phyloP scores from a whole-genome alignment of 495 filamentous ascomycete genomes.

The Aspergillus haitiensis region DNA sequence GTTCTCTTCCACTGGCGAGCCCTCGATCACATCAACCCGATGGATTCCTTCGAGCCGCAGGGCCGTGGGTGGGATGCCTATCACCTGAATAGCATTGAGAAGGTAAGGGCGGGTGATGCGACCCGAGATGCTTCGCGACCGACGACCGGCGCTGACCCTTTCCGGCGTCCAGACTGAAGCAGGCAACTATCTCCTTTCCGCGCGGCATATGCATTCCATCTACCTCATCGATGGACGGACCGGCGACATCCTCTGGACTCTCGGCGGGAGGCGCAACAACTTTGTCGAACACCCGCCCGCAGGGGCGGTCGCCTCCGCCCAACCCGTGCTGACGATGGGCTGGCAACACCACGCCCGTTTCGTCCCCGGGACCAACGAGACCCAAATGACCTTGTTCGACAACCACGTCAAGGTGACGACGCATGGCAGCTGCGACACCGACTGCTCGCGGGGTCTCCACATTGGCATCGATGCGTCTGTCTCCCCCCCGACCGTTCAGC shows the following conservation, averaged over 20 bases:
- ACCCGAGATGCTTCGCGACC: no score
- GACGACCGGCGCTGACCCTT: no score
- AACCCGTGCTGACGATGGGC: constrained; percentile 18
- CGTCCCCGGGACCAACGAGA: constrained; percentile 23
- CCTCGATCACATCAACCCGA: constrained; percentile 26
- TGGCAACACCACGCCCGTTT: constrained; percentile 30
- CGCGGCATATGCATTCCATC: constrained; percentile 49
- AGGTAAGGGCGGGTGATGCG: constrained; percentile 7
- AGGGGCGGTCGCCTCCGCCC: background rate
- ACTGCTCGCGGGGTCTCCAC: constrained; percentile 29
- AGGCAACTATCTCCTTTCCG: constrained; percentile 55
- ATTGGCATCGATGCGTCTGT: constrained; percentile 22
- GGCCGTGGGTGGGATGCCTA: constrained; percentile 31
- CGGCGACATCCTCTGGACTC: constrained; percentile 51
- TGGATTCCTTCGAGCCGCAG: constrained; percentile 21
- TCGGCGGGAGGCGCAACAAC: constrained; percentile 37
- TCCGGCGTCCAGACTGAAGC: constrained; percentile 14
- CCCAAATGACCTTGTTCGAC: constrained; percentile 26
- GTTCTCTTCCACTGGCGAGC: constrained; percentile 37
- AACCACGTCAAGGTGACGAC: constrained; percentile 24
- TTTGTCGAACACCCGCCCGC: constrained; percentile 19
- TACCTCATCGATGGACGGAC: constrained; percentile 51
- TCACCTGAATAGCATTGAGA: constrained; percentile 30
- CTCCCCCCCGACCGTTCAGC: constrained; percentile 21
- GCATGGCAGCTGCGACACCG: constrained; percentile 20